Percentiles rank a stretch among this genome's conserved stretches.
Conservation (phyloP, 2,329 filamentous ascomycete species). For the Hypoxylon rubiginosum region DNA sequence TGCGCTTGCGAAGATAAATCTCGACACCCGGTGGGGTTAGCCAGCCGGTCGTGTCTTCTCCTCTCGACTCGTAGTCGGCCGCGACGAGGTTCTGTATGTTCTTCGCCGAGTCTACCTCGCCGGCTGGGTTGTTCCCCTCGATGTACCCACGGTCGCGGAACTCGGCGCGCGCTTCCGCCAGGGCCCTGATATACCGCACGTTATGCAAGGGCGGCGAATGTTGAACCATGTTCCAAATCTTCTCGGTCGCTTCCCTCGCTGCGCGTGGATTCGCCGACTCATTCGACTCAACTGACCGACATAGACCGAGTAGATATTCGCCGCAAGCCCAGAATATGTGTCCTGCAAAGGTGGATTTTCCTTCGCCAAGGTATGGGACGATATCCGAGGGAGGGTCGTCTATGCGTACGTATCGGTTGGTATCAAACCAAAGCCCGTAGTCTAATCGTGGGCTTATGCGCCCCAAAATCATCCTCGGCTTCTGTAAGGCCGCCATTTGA, state of each 20-base stretch:
- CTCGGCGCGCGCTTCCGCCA: slow-evolving; percentile 44
- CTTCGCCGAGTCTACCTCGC: slow-evolving; percentile 15
- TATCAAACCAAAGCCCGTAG: slow-evolving; percentile 45
- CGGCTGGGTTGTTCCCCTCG: slow-evolving; percentile 29
- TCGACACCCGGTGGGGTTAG: slow-evolving; percentile 42
- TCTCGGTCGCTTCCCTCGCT: slow-evolving; percentile 8
- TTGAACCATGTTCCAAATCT: slow-evolving; percentile 38
- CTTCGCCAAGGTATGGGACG: slow-evolving; percentile 46
- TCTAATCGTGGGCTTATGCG: slow-evolving; percentile 29
- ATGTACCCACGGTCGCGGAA: slow-evolving; percentile 42
- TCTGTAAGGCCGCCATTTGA: slow-evolving; percentile 1
- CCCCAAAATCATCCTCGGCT: neutral
- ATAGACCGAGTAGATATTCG: slow-evolving; percentile 43
- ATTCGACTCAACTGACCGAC: slow-evolving; percentile 28
- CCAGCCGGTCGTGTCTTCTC: slow-evolving; percentile 38
- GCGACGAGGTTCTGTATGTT: slow-evolving; percentile 32
- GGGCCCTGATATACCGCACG: slow-evolving; percentile 37
- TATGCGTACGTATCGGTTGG: slow-evolving; percentile 37
- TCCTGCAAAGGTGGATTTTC: slow-evolving; percentile 45
- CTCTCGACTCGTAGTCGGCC: slow-evolving; percentile 31
- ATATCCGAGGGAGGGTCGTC: slow-evolving; percentile 39
- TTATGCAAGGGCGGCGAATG: slow-evolving; percentile 41
- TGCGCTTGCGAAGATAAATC: slow-evolving; percentile 35
- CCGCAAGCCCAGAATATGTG: slow-evolving; percentile 48
- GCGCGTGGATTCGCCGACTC: slow-evolving; percentile 22